Evolutionary conservation across 83 land plant species (phyloP).

Genomic region (Thuja plicata): DNA sequence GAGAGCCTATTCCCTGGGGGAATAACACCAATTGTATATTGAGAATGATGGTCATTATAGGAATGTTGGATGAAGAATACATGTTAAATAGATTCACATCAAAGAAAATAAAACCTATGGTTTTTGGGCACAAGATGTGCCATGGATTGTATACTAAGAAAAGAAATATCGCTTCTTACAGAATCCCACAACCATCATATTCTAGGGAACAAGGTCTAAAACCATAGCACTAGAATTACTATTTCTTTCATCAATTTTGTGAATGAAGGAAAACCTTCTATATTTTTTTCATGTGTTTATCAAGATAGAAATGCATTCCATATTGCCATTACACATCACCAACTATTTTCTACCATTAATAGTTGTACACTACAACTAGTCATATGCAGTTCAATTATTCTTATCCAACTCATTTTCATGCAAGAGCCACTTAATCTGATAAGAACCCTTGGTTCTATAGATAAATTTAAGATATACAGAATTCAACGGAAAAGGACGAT

Average conservation of each 20-base stretch:
- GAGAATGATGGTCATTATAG: too few relatives aligned
- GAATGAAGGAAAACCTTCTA: not conserved
- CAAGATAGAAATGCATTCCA: not conserved
- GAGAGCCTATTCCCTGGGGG: too few relatives aligned
- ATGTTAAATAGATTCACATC: not conserved
- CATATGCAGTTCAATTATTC: conserved; percentile 10
- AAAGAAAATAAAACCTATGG: not conserved
- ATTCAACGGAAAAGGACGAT: too few relatives aligned
- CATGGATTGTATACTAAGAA: not conserved
- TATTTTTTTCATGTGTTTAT: not conserved
- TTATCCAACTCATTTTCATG: conserved; percentile 9
- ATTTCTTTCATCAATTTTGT: not conserved
- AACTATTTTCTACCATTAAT: conserved; percentile 2
- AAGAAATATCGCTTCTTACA: not conserved
- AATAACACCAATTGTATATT: too few relatives aligned
- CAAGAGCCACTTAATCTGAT: not conserved
- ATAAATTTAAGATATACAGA: too few relatives aligned
- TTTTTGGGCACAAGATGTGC: not conserved
- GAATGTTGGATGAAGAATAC: not conserved
- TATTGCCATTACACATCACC: not conserved
- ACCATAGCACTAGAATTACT: not conserved
- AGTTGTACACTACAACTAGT: conserved; percentile 19
- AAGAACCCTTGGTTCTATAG: not conserved
- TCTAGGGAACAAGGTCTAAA: too few relatives aligned
- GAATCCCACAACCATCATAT: too few relatives aligned